Conservation (phyloP, 176 grass and related monocot species). For the Oryza coarctata region DNA sequence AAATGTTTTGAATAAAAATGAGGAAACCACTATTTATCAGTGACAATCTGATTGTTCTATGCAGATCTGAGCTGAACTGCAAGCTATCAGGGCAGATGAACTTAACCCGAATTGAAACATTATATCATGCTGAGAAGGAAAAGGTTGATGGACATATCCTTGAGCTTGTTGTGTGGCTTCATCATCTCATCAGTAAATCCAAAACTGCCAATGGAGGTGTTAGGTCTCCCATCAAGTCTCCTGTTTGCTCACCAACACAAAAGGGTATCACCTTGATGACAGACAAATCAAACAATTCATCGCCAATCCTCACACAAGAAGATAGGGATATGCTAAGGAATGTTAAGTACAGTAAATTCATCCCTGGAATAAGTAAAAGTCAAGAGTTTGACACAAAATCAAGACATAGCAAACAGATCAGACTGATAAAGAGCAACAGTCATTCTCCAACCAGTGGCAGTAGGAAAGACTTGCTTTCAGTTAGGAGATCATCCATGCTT, state of each 20-base stretch:
- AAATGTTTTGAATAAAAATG: conserved; percentile 28
- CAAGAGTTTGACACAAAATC: conserved; percentile 80
- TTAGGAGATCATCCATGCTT: conserved; percentile 59
- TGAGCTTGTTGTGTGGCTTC: conserved; percentile 82
- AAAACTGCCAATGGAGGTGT: conserved; percentile 54
- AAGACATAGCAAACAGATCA: conserved; percentile 51
- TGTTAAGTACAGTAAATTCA: conserved; percentile 73
- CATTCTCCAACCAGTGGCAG: conserved; percentile 62
- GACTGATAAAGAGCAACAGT: conserved; percentile 95
- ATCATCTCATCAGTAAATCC: conserved; percentile 85
- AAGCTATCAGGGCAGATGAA: conserved; percentile 63
- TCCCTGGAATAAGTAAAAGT: conserved; percentile 94
- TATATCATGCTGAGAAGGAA: conserved; percentile 89
- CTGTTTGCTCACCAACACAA: conserved; percentile 61
- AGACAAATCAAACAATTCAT: conserved; percentile 43
- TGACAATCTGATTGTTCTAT: not conserved
- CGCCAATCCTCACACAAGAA: conserved; percentile 67
- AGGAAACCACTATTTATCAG: conserved; percentile 19
- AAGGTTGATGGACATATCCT: conserved; percentile 81
- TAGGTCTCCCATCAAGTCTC: conserved; percentile 91
- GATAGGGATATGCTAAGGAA: conserved; percentile 85
- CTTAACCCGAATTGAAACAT: conserved; percentile 70
- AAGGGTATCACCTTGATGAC: conserved; percentile 37
- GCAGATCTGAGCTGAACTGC: conserved; percentile 67
- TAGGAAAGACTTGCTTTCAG: conserved; percentile 48